A percentile compares a stretch with the other conserved stretches of the same genome.
These are phyloP conservation scores for Bipolaris zeicola DNA, from an alignment of 2,329 filamentous ascomycete species.

Conservation along the genomic window DNA sequence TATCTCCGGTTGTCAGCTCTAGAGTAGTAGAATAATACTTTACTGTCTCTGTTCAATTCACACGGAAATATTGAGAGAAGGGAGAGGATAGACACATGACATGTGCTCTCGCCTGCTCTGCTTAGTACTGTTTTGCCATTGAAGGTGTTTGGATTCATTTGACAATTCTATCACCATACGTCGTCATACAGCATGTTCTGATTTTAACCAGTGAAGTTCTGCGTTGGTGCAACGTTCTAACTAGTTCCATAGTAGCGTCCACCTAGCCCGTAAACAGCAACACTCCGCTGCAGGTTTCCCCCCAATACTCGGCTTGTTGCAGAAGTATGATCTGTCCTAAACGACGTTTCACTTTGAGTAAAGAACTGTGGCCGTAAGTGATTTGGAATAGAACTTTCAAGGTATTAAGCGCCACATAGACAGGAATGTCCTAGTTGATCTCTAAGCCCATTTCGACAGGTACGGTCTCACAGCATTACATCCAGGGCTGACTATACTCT, in stretches of 20 bases:
- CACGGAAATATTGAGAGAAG: not conserved
- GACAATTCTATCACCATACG: not conserved
- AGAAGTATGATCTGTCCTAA: too few species aligned
- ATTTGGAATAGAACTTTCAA: too few species aligned
- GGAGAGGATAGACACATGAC: not conserved
- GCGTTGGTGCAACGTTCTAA: not conserved
- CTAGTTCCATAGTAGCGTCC: not conserved
- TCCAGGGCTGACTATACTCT: too few species aligned
- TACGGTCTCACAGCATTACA: too few species aligned
- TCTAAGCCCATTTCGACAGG: too few species aligned
- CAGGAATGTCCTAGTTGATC: too few species aligned
- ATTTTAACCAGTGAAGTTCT: not conserved
- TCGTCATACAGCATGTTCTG: not conserved
- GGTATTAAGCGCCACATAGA: too few species aligned
- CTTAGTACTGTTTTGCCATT: not conserved
- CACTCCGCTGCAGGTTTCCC: not conserved
- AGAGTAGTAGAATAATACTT: not conserved
- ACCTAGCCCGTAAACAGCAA: not conserved
- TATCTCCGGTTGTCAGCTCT: not conserved
- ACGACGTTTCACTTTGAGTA: too few species aligned
- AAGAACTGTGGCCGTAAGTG: too few species aligned
- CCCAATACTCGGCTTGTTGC: too few species aligned
- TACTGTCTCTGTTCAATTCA: too few species aligned
- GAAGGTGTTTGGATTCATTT: too few species aligned
- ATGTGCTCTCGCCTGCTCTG: not conserved